Conservation (phyloP, 2,329 filamentous ascomycete genomes). For the Geosmithia flava region DNA sequence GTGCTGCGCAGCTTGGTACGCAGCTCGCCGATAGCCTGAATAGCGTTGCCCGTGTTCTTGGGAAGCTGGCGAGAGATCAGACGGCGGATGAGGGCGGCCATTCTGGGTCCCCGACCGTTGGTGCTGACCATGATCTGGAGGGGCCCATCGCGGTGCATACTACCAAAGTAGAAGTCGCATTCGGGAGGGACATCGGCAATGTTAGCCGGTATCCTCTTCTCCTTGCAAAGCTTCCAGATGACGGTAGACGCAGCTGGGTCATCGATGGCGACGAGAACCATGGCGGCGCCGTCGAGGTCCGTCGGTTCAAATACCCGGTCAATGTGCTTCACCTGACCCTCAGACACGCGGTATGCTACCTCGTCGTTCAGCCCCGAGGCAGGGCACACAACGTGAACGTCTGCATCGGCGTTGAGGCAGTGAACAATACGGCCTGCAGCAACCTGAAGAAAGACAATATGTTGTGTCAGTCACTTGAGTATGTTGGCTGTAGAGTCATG, state of each 20-base stretch:
- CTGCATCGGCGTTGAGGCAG: constrained; percentile 87
- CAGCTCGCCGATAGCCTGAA: constrained; percentile 71
- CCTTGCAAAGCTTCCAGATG: constrained; percentile 91
- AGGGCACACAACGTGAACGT: constrained; percentile 77
- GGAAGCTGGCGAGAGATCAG: constrained; percentile 71
- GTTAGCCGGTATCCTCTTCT: constrained; percentile 74
- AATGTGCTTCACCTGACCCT: constrained; percentile 65
- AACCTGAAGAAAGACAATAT: constrained; percentile 45
- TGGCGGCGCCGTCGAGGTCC: constrained; percentile 72
- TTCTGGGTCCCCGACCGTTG: constrained; percentile 86
- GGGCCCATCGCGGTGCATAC: constrained; percentile 86
- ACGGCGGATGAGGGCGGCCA: constrained; percentile 76
- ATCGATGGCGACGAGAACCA: constrained; percentile 90
- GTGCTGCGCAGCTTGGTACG: constrained; percentile 67
- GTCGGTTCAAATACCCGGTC: constrained; percentile 74
- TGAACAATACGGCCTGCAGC: constrained; percentile 90
- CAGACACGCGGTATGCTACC: constrained; percentile 67
- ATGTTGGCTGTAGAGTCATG: neutral
- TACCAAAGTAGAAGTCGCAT: constrained; percentile 98
- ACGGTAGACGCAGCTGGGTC: constrained; percentile 80
- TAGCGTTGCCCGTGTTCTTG: constrained; percentile 69
- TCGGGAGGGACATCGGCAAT: constrained; percentile 94
- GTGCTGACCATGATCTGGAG: constrained; percentile 98
- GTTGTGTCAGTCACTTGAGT: neutral
- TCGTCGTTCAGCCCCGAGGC: constrained; percentile 72